Base-by-base conservation (phyloP, 2,329 filamentous ascomycete genomes). In the Phialemoniopsis sp. region DNA sequence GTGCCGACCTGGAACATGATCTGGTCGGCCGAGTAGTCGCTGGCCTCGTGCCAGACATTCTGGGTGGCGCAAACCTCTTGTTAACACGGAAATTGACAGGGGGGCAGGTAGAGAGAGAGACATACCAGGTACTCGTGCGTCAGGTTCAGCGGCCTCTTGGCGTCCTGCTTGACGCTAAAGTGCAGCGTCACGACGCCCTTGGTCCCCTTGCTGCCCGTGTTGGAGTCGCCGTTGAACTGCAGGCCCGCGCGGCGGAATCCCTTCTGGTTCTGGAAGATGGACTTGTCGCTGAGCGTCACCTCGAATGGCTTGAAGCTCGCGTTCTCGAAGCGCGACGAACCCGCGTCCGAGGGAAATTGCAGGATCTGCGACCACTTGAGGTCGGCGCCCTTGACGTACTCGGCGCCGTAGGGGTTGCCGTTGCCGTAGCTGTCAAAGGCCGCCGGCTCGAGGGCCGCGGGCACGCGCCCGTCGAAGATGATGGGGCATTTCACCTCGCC, bases 211-310 rank as follows among this genome's bases (percentile, higher is more conserved):
- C 62, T 59, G 34, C 52, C 57, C 29, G 48, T 54, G 51, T 70
- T 70, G 35, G 52, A 52, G 51, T 70, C 66, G 40, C 54, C 58
- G 42, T 56, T 51, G 51, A 71, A 63, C 53, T 66, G 64, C 37
- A 70, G 52, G 1, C 67, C 67, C 4, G 60, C 66, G 33, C 67
- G 58, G n/a, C 67, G 60, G 58, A 70, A 71, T 16, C 66, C 67
- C 32, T 60, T 57, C 54, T 70, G 66, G 26, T 47, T 54, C 57
- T 68, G 63, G 56, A 70, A 71, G 53, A 70, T 59, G 53, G 62
- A 66, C 38, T 53, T 42, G 53, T 70, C 67, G 50, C 55, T 58
- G 48, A 71, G 55, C 38, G 65, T 70, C 15, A 69, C 65, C 51
- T 70, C 67, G 43, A 70, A 43, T 2, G 66, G 52, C 46, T 60